phyloP scores from a whole-genome alignment of 2,329 filamentous ascomycete species.

The Pestalotiopsis sp. region DNA sequence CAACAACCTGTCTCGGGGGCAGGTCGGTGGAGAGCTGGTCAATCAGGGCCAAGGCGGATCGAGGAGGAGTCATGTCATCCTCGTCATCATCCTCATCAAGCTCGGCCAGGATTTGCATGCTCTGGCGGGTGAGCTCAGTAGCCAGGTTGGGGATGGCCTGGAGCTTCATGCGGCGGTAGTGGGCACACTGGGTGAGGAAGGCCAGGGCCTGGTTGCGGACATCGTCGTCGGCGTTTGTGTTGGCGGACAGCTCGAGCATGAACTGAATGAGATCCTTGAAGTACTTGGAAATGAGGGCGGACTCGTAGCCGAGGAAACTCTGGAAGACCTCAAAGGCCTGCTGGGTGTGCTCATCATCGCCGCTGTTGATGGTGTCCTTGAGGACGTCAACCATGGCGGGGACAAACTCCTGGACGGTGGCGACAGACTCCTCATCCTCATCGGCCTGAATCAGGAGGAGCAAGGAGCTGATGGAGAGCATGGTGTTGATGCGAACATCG shows the following conservation, averaged over 20 bases:
- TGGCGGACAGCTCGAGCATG: slow-evolving; percentile 85
- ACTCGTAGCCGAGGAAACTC: slow-evolving; percentile 88
- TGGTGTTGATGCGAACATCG: slow-evolving; percentile 92
- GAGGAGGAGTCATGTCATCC: slow-evolving; percentile 82
- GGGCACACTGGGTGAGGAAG: slow-evolving; percentile 90
- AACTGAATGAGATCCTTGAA: slow-evolving; percentile 90
- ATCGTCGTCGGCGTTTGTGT: slow-evolving; percentile 80
- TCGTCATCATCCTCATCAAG: slow-evolving; percentile 77
- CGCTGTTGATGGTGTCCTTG: slow-evolving; percentile 77
- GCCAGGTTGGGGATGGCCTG: slow-evolving; percentile 85
- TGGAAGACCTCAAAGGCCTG: slow-evolving; percentile 97
- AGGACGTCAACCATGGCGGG: slow-evolving; percentile 89
- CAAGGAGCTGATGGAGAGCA: slow-evolving; percentile 85
- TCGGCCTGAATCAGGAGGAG: slow-evolving; percentile 88
- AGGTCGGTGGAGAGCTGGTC: slow-evolving; percentile 87
- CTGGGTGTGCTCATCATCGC: slow-evolving; percentile 86
- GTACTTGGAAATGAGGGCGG: slow-evolving; percentile 79
- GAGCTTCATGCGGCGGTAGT: slow-evolving; percentile 93
- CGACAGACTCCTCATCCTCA: slow-evolving; percentile 75
- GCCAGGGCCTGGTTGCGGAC: slow-evolving; percentile 87
- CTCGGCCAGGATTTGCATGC: slow-evolving; percentile 88
- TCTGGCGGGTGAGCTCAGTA: slow-evolving; percentile 83
- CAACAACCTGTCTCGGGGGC: slow-evolving; percentile 90
- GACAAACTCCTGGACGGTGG: slow-evolving; percentile 77
- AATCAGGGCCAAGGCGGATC: slow-evolving; percentile 83